Conservation (phyloP, 352 stramenopile genomes). For the Phytophthora sp. region DNA sequence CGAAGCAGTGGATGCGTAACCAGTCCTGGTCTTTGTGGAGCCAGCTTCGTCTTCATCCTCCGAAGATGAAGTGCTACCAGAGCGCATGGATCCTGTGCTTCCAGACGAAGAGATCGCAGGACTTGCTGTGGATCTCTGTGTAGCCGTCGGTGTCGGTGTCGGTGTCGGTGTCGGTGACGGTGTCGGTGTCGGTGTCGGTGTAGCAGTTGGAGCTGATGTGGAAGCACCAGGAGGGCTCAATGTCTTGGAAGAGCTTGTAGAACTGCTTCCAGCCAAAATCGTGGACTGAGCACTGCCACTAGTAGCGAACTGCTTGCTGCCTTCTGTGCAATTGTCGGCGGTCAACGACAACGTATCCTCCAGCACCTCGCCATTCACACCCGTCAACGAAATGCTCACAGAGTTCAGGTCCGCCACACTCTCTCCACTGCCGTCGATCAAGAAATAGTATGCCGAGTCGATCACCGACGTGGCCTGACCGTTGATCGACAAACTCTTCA, state of each 20-base stretch:
- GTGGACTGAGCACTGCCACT: neutral
- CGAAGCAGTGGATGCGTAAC: neutral
- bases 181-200: neutral
- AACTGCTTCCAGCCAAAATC: neutral
- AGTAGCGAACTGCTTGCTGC: constrained; percentile 47
- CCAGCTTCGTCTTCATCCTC: neutral
- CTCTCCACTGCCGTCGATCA: constrained; percentile 51
- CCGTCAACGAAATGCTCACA: constrained; percentile 50
- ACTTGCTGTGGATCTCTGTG: neutral
- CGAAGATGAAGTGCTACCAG: neutral
- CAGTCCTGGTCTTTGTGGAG: neutral
- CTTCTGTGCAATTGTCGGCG: constrained; percentile 49
- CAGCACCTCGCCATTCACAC: constrained; percentile 58
- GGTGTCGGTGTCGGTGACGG: neutral
- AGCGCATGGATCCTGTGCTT: neutral
- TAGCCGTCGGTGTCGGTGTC: constrained; percentile 1
- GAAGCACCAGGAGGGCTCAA: neutral
- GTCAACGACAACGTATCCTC: constrained; percentile 63
- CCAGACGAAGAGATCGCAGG: neutral
- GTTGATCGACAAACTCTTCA: constrained; percentile 64
- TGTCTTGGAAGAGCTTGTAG: constrained; percentile 1
- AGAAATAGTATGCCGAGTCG: constrained; percentile 70
- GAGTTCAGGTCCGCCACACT: constrained; percentile 46
- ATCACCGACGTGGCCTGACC: constrained; percentile 61
- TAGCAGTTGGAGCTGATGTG: neutral